Base-by-base conservation (phyloP, 2,329 filamentous ascomycete species). In the Blastomyces emzantsi region DNA sequence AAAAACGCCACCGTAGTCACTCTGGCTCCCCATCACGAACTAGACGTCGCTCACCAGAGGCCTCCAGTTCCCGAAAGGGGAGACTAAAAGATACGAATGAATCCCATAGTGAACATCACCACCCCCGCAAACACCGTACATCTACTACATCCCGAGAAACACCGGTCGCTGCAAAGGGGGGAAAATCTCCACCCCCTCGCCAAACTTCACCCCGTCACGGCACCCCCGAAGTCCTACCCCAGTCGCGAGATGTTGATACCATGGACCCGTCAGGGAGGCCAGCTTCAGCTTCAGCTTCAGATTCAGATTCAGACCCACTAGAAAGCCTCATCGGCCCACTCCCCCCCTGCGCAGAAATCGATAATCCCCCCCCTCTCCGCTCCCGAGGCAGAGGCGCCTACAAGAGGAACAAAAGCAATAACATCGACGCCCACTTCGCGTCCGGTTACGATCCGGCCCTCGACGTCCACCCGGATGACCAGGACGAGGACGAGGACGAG, bases 381-480 rank as follows among this genome's bases (percentile, higher is more conserved):
- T 77, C 80, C n/a, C 86, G 90, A 36, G 91, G 91, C 11, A 85
- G 91, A 49, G 91, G 91, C 47, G 84, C 84, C 17, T 80, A 84
- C 49, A 78, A 72, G 54, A 78, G 82, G 4, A 82, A 82, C 1
- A 75, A 78, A 5, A 87, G 86, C 33, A 86, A 84, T 11, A 95
- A 84, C 11, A 95, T 97, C 67, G 92, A 97, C 71, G 80, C 83
- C 30, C 90, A 90, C 61, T 97, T 97, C 74, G 87, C 88, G 0
- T 79, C 85, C 1, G 82, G 75, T 22, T 87, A 87, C 69, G 80
- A 87, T 65, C 85, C 85, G 0, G 72, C 77, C 22, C 67, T 73
- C 9, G 78, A 81, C 65, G 67, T 79, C 3, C 73, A 75, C 2
- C 67, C 70, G 7, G 73, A 77, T 49, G 63, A 67, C 19, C 73